Conservation (phyloP, 192 early-diverging fungal species). For the Geranomyces variabilis region DNA sequence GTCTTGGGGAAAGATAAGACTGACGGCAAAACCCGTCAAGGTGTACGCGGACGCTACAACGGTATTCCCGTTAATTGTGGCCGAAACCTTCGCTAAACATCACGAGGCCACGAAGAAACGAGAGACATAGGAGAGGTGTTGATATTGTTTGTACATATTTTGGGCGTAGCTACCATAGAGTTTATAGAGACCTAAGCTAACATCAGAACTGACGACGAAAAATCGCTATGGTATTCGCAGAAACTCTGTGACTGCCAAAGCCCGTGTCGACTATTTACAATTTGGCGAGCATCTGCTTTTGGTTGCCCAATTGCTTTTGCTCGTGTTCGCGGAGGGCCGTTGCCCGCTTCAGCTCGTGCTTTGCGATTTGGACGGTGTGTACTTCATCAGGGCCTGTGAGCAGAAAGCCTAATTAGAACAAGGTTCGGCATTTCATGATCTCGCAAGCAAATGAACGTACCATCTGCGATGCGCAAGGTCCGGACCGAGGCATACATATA, state of each 20-base stretch:
- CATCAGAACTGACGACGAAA: too few species aligned
- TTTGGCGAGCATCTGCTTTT: neutral
- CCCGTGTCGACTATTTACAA: constrained; percentile 1
- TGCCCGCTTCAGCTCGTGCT: constrained; percentile 44
- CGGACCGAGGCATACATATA: constrained; percentile 78
- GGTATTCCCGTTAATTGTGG: constrained; percentile 92
- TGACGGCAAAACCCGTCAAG: constrained; percentile 83
- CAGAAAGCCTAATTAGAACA: neutral
- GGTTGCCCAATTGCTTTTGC: constrained; percentile 31
- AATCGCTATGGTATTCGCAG: too few species aligned
- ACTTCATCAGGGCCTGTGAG: constrained; percentile 82
- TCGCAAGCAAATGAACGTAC: constrained; percentile 38
- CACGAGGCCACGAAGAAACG: neutral
- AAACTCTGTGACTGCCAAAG: too few species aligned
- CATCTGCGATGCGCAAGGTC: constrained; percentile 90
- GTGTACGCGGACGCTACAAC: constrained; percentile 92
- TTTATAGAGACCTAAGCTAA: too few species aligned
- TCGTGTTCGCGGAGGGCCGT: constrained; percentile 27
- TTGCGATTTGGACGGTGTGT: constrained; percentile 80
- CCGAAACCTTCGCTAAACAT: constrained; percentile 87
- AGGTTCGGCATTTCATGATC: too few species aligned
- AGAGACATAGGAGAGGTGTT: too few species aligned
- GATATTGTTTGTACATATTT: too few species aligned
- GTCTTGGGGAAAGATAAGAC: constrained; percentile 95
- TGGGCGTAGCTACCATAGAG: too few species aligned